Evolutionary conservation across 805 yeast species (phyloP).

Genomic region (Schwanniomyces vanrijiae): DNA sequence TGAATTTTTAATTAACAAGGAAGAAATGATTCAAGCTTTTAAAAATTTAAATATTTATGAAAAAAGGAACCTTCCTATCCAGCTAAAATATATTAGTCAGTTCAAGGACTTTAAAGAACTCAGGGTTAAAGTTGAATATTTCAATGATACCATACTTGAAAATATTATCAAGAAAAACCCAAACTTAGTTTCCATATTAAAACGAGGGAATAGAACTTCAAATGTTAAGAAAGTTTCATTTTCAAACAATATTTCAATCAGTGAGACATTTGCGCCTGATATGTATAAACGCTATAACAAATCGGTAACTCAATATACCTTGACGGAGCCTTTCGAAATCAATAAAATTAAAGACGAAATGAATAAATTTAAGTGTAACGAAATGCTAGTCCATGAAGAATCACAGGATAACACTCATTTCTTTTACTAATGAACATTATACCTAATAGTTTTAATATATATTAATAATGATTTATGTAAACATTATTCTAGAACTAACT

Average conservation of each 20-base stretch:
- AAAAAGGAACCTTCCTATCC: slow-evolving; percentile 28
- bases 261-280: slow-evolving; percentile 52
- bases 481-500: slow-evolving; percentile 34
- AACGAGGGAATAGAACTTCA: slow-evolving; percentile 5
- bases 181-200: slow-evolving; percentile 12
- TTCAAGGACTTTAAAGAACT: slow-evolving; percentile 32
- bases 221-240: slow-evolving; percentile 38
- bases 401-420: slow-evolving; percentile 66
- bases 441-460: slow-evolving; percentile 1
- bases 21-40: slow-evolving; percentile 25
- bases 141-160: slow-evolving; percentile 16
- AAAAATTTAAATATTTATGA: slow-evolving; percentile 21
- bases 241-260: slow-evolving; percentile 46
- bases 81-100: slow-evolving; percentile 35
- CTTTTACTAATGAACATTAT: slow-evolving; percentile 38
- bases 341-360: slow-evolving; percentile 62
- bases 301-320: slow-evolving; percentile 50
- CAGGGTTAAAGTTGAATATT: slow-evolving; percentile 28
- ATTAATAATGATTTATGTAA: background rate
- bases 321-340: slow-evolving; percentile 51
- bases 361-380: slow-evolving; percentile 60
- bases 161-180: slow-evolving; percentile 3
- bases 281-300: slow-evolving; percentile 56
- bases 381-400: slow-evolving; percentile 67
- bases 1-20: slow-evolving; percentile 14